A percentile compares a stretch with the other conserved stretches of the same genome.
Evolutionary conservation across 495 filamentous ascomycete genomes (phyloP).

Genomic region (Paragyromitra xinjiangensis): DNA sequence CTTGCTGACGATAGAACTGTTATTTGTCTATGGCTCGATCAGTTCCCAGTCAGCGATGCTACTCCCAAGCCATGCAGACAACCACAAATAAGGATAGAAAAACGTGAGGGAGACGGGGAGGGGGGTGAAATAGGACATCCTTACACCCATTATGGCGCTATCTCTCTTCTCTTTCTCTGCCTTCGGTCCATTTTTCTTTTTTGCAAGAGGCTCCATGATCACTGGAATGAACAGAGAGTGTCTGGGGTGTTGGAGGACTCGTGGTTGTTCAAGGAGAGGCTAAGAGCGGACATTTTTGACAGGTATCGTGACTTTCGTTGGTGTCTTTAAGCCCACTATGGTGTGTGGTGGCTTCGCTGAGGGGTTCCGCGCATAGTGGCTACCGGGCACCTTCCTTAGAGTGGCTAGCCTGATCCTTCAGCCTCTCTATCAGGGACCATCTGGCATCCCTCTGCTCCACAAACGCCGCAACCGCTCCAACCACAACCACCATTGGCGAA

Average conservation of each 20-base stretch:
- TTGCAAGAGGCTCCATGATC: conserved; percentile 18
- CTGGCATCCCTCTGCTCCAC: not conserved
- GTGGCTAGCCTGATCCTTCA: conserved; percentile 39
- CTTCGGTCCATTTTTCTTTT: conserved; percentile 37
- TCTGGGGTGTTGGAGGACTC: conserved; percentile 22
- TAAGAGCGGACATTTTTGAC: conserved; percentile 27
- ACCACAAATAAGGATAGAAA: not conserved
- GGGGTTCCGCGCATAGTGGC: conserved; percentile 41
- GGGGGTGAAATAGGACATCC: conserved; percentile 56
- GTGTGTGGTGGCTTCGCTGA: conserved; percentile 48
- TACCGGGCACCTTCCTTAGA: conserved; percentile 26
- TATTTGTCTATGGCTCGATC: conserved; percentile 73
- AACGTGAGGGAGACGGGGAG: not conserved
- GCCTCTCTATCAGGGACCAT: conserved; percentile 20
- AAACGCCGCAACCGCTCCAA: conserved; percentile 2
- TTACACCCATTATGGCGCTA: conserved; percentile 75
- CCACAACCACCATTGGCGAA: not conserved
- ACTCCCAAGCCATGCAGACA: not conserved
- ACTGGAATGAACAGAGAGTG: not conserved
- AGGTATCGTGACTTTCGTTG: conserved; percentile 44
- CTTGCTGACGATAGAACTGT: conserved; percentile 88
- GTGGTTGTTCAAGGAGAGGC: conserved; percentile 11
- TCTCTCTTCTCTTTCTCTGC: conserved; percentile 61
- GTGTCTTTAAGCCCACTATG: conserved; percentile 26
- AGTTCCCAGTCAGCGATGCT: conserved; percentile 17